Conservation (phyloP, 2,329 filamentous ascomycete genomes). For the Thielaviopsis punctulata region DNA sequence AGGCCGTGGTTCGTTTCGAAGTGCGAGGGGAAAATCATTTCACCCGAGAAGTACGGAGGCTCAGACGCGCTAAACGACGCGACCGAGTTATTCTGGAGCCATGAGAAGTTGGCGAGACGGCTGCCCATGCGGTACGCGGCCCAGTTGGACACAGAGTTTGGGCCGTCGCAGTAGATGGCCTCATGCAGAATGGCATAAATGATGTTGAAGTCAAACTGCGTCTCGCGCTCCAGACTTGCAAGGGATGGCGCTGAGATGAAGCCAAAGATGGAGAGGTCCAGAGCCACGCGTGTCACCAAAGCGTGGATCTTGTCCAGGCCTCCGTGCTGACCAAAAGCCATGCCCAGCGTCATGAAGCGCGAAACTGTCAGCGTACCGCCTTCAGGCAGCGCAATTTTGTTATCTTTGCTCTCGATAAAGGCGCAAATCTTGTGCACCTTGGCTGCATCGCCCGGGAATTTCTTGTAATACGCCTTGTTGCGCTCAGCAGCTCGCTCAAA, state of each 20-base stretch:
- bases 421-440: constrained; percentile 48
- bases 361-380: constrained; percentile 57
- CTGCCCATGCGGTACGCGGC: constrained; percentile 49
- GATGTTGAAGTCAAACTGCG: constrained; percentile 56
- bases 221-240: constrained; percentile 45
- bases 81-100: constrained; percentile 26
- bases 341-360: constrained; percentile 61
- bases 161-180: constrained; percentile 64
- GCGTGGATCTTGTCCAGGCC: constrained; percentile 61
- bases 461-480: constrained; percentile 65
- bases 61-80: constrained; percentile 19
- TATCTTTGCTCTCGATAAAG: constrained; percentile 41
- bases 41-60: constrained; percentile 67
- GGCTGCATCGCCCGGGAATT: constrained; percentile 66
- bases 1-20: constrained; percentile 70
- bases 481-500: constrained; percentile 53
- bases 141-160: constrained; percentile 50
- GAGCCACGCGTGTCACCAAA: constrained; percentile 49
- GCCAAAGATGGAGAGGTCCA: constrained; percentile 61
- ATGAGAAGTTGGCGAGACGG: constrained; percentile 28
- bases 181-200: constrained; percentile 83
- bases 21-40: constrained; percentile 82
- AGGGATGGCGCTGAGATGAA: constrained; percentile 58
- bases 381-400: constrained; percentile 44
- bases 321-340: constrained; percentile 63